Evolutionary conservation across 2,329 filamentous ascomycete genomes (phyloP), one percentile per base, ranked within the genome.

Genomic region (Colletotrichum sp.): DNA sequence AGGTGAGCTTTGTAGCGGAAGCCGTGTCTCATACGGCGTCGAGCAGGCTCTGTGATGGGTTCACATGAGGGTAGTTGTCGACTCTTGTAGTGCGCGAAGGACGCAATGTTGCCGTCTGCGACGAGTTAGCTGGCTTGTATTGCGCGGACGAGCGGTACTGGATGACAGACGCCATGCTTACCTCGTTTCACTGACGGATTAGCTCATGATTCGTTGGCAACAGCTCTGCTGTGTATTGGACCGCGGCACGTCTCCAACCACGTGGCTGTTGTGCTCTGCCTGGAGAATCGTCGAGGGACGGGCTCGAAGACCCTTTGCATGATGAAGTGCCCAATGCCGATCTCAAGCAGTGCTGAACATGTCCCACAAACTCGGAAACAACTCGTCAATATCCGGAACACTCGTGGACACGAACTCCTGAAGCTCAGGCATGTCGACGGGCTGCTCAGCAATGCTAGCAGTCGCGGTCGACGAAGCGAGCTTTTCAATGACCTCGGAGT

Each of bases 401-500:
- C 67, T 76, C 22, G 66, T 63, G n/a, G 67, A 71, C 60, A 76
- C 63, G 25, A 55, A 75, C 52, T 76, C 71, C 19, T 76, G 74
- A n/a, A 76, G 32, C 6, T 76, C 72, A 12, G 74, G 74, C 61
- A 76, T 63, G 28, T 75, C 48, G 9, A 74, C 64, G 2, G 74
- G 64, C 59, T 69, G 74, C 65, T 76, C 75, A 0, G 74, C 72
- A 12, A 63, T 16, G 8, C 34, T n/a, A 2, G 71, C 66, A 22
- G 22, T 63, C 6, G 61, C 22, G 6, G 77, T 79, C 52, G 83
- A 81, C 7, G 80, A 79, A 12, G 84, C 76, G 4, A 88, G 80
- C 78, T 86, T 89, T 34, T 90, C 86, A 0, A 90, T 82, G 15
- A 89, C 79, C 13, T 89, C 87, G 8, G 83, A 81, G 76, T 89